Conservation (phyloP, 2,329 filamentous ascomycete species). For the Xylaria sp. region DNA sequence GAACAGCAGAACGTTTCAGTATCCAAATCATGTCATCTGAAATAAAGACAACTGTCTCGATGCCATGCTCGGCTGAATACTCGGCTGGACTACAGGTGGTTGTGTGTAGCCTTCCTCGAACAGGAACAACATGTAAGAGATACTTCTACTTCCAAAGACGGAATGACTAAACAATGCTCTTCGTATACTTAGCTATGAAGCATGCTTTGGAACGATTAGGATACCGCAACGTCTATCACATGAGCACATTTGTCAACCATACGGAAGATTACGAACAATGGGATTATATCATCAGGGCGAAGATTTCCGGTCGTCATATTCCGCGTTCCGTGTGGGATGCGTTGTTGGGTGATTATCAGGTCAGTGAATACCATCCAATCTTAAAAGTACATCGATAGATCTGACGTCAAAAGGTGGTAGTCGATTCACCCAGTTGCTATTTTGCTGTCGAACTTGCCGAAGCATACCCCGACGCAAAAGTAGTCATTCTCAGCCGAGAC, state of each 20-base stretch:
- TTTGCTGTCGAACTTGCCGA: conserved; percentile 28
- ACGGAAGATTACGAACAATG: conserved; percentile 19
- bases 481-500: conserved; percentile 29
- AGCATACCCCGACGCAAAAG: conserved; percentile 30
- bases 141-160: background rate
- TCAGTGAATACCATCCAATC: background rate
- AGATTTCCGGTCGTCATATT: conserved; percentile 9
- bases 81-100: conserved; percentile 19
- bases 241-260: conserved; percentile 26
- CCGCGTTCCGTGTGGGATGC: conserved; percentile 21
- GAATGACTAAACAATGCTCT: background rate
- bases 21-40: background rate
- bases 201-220: conserved; percentile 25
- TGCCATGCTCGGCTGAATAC: background rate
- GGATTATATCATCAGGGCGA: conserved; percentile 21
- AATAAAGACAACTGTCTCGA: background rate
- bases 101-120: conserved; percentile 28
- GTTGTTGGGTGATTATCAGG: conserved; percentile 20
- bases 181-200: conserved; percentile 23
- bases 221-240: conserved; percentile 25
- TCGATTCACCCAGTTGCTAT: conserved; percentile 26
- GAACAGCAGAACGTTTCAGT: background rate
- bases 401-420: conserved; percentile 18
- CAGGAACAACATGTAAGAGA: conserved; percentile 28
- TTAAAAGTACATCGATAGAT: background rate